Percentiles rank a stretch among this genome's conserved stretches.
These are phyloP conservation scores for Suillus luteus DNA, from an alignment of 768 basidiomycete genomes.

Conservation along the genomic window DNA sequence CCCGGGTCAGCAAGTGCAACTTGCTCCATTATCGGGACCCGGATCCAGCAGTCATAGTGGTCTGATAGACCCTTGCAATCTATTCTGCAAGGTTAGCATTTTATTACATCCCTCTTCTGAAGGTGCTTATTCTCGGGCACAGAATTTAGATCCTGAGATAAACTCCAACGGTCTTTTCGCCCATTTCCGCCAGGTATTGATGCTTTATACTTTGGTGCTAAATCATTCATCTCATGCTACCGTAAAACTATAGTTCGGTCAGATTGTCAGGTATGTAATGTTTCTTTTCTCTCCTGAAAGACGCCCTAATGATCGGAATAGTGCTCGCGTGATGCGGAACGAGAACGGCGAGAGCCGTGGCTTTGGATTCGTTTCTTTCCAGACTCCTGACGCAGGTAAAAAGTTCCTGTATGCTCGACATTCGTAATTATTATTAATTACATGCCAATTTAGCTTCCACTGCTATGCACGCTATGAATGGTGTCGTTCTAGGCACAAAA, in stretches of 20 bases:
- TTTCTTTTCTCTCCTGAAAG: background rate
- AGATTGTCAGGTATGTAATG: constrained; percentile 76
- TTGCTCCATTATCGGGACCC: constrained; percentile 71
- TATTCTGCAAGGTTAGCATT: constrained; percentile 77
- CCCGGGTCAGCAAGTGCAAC: constrained; percentile 88
- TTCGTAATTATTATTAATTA: background rate
- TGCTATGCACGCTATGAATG: constrained; percentile 84
- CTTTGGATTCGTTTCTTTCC: constrained; percentile 90
- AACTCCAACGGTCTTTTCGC: constrained; percentile 84
- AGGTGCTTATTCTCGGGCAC: constrained; percentile 15
- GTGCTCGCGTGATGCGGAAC: constrained; percentile 91
- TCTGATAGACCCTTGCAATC: constrained; percentile 86
- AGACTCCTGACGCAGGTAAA: constrained; percentile 79
- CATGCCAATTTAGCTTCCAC: constrained; percentile 50
- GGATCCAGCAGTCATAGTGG: constrained; percentile 86
- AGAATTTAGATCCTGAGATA: constrained; percentile 86
- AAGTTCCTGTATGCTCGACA: background rate
- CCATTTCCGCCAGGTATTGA: constrained; percentile 73
- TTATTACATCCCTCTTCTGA: constrained; percentile 15
- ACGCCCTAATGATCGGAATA: constrained; percentile 27
- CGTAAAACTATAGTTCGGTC: constrained; percentile 63
- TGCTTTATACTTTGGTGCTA: constrained; percentile 9
- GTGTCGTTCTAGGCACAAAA: constrained; percentile 66
- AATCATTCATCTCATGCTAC: constrained; percentile 20
- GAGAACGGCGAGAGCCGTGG: constrained; percentile 80